Evolutionary conservation across 495 filamentous ascomycete genomes (phyloP), one percentile per base, ranked within the genome.

Genomic region (Podospora bellae-mahoneyi): DNA sequence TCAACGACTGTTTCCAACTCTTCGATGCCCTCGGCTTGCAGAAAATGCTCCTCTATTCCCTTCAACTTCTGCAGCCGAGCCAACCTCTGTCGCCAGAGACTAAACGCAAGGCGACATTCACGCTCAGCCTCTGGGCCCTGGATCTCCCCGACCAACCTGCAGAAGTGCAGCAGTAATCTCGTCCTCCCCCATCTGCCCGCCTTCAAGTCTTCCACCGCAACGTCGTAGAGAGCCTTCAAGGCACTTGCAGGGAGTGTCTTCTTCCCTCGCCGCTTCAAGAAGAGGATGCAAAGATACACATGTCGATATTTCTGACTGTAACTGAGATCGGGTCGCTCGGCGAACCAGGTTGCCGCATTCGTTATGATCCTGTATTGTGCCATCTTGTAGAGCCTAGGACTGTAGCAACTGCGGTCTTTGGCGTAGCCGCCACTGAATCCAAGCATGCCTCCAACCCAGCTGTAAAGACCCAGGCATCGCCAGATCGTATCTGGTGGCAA

Each of bases 221-320:
- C 69, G 32, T 77, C 71, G 26, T 78, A 74, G 7, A 86, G 18
- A 58, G n/a, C 39, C 39, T 48, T 48, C 39, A 48, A 48, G 39
- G 39, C 39, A 3, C 39, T 48, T 10, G 39, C 2, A 48, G 39
- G 39, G 39, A 48, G 13, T 13, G 15, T 23, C 39, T 48, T 3
- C 13, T 48, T 48, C 9, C 39, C 39, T 10, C 39, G 39, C 2
- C 39, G 78, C 81, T 10, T 72, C 73, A 48, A 69, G 68, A 23
- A 84, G 77, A 54, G 82, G 74, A 18, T 74, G 72, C 62, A 86
- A 69, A 13, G 81, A 76, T 19, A 72, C 74, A 32, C 81, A 74
- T 55, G 71, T 67, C 26, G 71, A 68, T n/a, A 81, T 19, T 7
- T 19, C 18, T 58, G 55, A 20, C 55, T 58, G 55, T 19, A 19